Evolutionary conservation across 768 basidiomycete genomes (phyloP).

Genomic region (Amanita fuliginea): DNA sequence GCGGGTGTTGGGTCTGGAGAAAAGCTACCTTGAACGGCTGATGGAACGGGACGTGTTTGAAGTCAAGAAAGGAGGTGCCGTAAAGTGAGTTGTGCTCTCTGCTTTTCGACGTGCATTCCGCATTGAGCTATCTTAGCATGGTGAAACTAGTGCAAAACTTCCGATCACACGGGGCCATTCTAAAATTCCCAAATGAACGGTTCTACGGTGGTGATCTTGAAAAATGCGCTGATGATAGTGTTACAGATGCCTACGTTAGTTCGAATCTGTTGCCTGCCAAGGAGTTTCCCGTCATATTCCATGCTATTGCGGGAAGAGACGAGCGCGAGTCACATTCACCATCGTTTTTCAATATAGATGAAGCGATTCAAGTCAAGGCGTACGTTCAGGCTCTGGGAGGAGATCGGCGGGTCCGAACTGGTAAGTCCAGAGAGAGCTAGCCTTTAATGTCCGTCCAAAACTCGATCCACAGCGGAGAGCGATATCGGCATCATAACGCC

Average conservation of each 20-base stretch:
- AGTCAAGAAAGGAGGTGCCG: conserved; percentile 18
- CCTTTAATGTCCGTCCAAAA: not conserved
- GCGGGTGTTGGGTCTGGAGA: conserved; percentile 41
- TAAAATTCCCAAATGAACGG: conserved; percentile 47
- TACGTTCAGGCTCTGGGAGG: conserved; percentile 31
- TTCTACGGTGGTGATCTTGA: conserved; percentile 50
- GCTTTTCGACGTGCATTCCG: not conserved
- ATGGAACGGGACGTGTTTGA: conserved; percentile 38
- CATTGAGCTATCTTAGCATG: conserved; percentile 24
- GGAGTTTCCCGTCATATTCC: conserved; percentile 53
- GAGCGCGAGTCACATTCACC: conserved; percentile 57
- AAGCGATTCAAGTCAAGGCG: conserved; percentile 38
- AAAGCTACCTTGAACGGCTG: conserved; percentile 51
- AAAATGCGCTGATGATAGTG: conserved; percentile 28
- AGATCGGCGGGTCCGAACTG: conserved; percentile 26
- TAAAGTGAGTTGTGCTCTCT: conserved; percentile 12
- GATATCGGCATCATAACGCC: conserved; percentile 56
- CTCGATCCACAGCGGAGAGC: conserved; percentile 23
- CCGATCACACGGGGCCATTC: conserved; percentile 50
- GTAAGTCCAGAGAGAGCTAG: conserved; percentile 18
- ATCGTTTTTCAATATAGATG: conserved; percentile 62
- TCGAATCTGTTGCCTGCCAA: conserved; percentile 29
- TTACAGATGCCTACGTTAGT: conserved; percentile 27
- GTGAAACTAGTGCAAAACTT: conserved; percentile 57
- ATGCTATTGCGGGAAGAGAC: conserved; percentile 49